Percentiles rank a stretch among this genome's conserved stretches.
These are phyloP conservation scores for Niveomyces coronatus DNA, from an alignment of 2,329 filamentous ascomycete species.

Conservation along the genomic window DNA sequence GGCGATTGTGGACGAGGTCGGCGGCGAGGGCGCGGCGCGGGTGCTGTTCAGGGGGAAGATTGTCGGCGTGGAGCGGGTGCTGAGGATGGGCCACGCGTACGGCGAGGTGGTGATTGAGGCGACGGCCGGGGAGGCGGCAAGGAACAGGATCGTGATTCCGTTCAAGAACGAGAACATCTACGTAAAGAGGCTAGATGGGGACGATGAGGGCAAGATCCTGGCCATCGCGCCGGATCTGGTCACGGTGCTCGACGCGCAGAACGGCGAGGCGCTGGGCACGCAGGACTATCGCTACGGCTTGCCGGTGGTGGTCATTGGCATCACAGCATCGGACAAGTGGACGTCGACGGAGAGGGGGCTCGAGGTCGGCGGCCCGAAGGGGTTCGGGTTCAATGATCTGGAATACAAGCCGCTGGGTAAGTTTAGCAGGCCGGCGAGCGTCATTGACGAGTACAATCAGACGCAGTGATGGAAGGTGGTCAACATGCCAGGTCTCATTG, in stretches of 20 bases:
- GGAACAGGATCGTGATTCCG: conserved; percentile 44
- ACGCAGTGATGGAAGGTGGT: no score
- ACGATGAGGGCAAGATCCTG: conserved; percentile 30
- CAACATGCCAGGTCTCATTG: no score
- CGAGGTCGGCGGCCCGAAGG: conserved; percentile 37
- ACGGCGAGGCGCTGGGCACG: conserved; percentile 44
- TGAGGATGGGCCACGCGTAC: conserved; percentile 48
- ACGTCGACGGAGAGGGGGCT: conserved; percentile 35
- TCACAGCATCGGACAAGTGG: conserved; percentile 34
- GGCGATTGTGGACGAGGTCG: conserved; percentile 47
- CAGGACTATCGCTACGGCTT: conserved; percentile 47
- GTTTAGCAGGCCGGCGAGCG: conserved; percentile 38
- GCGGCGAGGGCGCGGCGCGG: conserved; percentile 40
- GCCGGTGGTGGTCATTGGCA: conserved; percentile 37
- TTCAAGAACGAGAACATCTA: conserved; percentile 69
- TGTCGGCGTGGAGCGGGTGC: conserved; percentile 44
- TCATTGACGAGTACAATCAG: conserved; percentile 41
- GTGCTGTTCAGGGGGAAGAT: conserved; percentile 57
- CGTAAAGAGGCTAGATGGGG: conserved; percentile 30
- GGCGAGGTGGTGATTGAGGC: conserved; percentile 47
- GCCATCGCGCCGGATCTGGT: conserved; percentile 48
- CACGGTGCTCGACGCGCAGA: conserved; percentile 43
- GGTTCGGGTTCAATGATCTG: conserved; percentile 37
- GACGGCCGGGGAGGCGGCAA: conserved; percentile 23
- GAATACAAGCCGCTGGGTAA: conserved; percentile 37